Base-by-base conservation (phyloP, 2,329 filamentous ascomycete genomes). In the Escovopsis weberi region DNA sequence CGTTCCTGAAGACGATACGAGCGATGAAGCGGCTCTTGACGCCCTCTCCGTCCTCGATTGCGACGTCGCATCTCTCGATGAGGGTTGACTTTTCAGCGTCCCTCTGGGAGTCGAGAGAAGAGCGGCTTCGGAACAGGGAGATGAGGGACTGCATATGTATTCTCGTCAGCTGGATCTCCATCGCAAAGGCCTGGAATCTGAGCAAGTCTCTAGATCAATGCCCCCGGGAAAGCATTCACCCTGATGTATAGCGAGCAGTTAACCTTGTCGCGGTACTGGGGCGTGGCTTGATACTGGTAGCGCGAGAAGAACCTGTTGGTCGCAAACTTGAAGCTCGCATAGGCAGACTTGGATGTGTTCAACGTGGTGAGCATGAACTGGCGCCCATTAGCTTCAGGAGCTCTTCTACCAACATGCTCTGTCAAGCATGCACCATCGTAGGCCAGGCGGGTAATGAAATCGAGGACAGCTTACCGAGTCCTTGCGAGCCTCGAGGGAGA, bases 281-380 rank as follows among this genome's bases (percentile, higher is more conserved):
- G 58, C 32, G 53, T 62, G 18, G 72, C 74, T 43, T 75, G 69
- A 51, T 78, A 89, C 41, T 74, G 70, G 60, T 87, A 89, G 33
- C 72, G 73, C 6, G 78, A 74, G 61, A 87, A 87, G 64, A 88
- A 88, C 34, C 74, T 71, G 49, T 66, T 73, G 35, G 74, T 71
- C 37, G 80, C 68, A 42, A 88, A 76, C 7, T 73, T 72, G 53
- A 86, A 80, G 45, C 80, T 81, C 26, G 80, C 78, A 58, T 88
- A 88, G 15, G 82, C 82, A 4, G 84, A 85, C 55, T 85, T 85
- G 43, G 83, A 85, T n/a, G 75, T 74, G 57, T 89, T 89, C 48
- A 89, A 66, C 12, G 83, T 78, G 12, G 82, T 85, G 43, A 89
- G 67, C 4, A 80, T 69, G 49, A 89, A 72, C 83, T 85, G 39